Evolutionary conservation across 768 basidiomycete genomes (phyloP), one percentile per base, ranked within the genome.

Genomic region (Mycena crocata): DNA sequence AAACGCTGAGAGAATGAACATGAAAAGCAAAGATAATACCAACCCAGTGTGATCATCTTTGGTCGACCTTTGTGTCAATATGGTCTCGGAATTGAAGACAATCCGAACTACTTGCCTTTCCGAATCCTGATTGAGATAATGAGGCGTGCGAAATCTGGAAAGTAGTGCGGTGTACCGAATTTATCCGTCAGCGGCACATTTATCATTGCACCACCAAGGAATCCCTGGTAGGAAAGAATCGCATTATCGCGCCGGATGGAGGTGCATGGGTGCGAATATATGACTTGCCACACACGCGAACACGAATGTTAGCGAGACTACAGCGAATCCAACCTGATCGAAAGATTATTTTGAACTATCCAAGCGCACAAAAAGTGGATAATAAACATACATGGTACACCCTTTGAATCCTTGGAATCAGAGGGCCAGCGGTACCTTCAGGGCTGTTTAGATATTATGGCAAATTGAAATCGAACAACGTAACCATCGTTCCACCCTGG

Each of bases 301-400:
- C 2, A 82, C 81, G 71, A 92, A 93, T 26, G 91, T 83, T 51
- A 90, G 74, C 0, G 90, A 90, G 15, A 91, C 89, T 4, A 87
- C 72, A 7, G 82, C 79, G 68, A 86, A 89, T 15, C 79, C 78
- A n/a, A n/a, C n/a, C n/a, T n/a, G n/a, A n/a, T n/a, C n/a, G n/a
- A n/a, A n/a, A n/a, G n/a, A n/a, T n/a, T n/a, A n/a, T n/a, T n/a
- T n/a, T n/a, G n/a, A n/a, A n/a, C n/a, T n/a, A n/a, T n/a, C n/a
- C n/a, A n/a, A n/a, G n/a, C n/a, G n/a, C n/a, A n/a, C n/a, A n/a
- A n/a, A n/a, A n/a, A n/a, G n/a, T n/a, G n/a, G n/a, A n/a, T n/a
- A n/a, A n/a, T n/a, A n/a, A n/a, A n/a, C n/a, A n/a, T n/a, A n/a
- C n/a, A n/a, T n/a, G n/a, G n/a, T n/a, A n/a, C n/a, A n/a, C n/a